Conservation (phyloP, 2,329 filamentous ascomycete genomes). For the Cladosporium sp. region DNA sequence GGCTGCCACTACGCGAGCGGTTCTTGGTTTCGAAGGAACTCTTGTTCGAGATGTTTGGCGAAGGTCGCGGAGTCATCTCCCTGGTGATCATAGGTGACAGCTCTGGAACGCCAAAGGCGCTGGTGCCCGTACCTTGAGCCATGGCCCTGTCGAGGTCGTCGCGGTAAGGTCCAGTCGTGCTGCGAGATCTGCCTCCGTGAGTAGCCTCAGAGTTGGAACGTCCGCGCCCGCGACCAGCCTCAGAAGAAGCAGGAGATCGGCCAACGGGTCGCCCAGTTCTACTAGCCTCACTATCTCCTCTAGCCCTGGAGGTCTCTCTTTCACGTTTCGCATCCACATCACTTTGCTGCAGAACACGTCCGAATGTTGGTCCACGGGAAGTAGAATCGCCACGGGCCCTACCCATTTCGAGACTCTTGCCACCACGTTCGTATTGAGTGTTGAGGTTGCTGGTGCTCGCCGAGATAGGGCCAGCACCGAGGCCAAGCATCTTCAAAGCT, state of each 20-base stretch:
- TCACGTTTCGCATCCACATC: slow-evolving; percentile 38
- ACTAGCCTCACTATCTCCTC: slow-evolving; percentile 41
- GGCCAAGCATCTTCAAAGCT: slow-evolving; percentile 63
- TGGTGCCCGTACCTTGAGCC: slow-evolving; percentile 46
- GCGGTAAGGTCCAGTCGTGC: slow-evolving; percentile 51
- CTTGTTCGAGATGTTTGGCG: slow-evolving; percentile 34
- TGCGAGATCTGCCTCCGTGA: slow-evolving; percentile 55
- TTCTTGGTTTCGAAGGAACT: slow-evolving; percentile 19
- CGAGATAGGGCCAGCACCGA: slow-evolving; percentile 37
- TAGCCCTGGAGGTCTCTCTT: slow-evolving; percentile 35
- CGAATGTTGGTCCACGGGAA: slow-evolving; percentile 28
- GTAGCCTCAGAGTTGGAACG: slow-evolving; percentile 58
- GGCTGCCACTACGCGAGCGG: slow-evolving; percentile 29
- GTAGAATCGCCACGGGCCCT: slow-evolving; percentile 32
- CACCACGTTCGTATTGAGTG: slow-evolving; percentile 31
- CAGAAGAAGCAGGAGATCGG: slow-evolving; percentile 43
- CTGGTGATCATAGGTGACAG: slow-evolving; percentile 39
- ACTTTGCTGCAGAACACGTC: slow-evolving; percentile 23
- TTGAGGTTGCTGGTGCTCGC: slow-evolving; percentile 41
- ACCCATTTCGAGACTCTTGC: slow-evolving; percentile 29
- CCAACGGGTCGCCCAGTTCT: slow-evolving; percentile 24
- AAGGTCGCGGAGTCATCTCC: slow-evolving; percentile 37
- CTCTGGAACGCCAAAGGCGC: slow-evolving; percentile 37
- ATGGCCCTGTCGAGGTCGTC: slow-evolving; percentile 57
- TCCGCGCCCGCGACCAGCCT: slow-evolving; percentile 45